phyloP scores from a whole-genome alignment of 139 green algal species.

The Chlorella sp. region DNA sequence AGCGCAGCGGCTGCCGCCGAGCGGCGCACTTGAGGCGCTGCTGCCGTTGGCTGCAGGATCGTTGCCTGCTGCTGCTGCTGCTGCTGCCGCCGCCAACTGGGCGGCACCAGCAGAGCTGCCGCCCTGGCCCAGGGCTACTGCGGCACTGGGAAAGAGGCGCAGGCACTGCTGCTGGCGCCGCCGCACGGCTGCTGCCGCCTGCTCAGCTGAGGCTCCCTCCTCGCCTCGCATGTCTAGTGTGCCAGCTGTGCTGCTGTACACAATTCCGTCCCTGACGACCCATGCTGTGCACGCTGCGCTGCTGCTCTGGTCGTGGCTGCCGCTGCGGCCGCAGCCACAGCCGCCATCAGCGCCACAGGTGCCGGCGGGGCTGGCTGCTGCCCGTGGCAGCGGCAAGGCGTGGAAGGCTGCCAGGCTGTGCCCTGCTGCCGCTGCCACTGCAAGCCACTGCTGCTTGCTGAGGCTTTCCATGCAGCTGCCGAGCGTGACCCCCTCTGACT shows the following conservation, averaged over 20 bases:
- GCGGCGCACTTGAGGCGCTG: background rate
- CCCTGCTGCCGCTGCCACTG: background rate
- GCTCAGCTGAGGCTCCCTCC: background rate
- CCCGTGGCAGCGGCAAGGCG: constrained; percentile 18
- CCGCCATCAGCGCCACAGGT: background rate
- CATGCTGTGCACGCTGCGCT: constrained; percentile 7
- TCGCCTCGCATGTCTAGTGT: background rate
- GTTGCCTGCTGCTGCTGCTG: too few species aligned
- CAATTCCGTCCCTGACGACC: background rate
- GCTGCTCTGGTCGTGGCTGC: background rate
- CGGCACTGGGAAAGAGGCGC: background rate
- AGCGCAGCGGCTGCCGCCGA: background rate
- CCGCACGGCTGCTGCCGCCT: background rate
- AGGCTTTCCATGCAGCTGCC: constrained; percentile 1
- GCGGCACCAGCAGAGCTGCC: background rate
- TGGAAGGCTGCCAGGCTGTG: constrained; percentile 25
- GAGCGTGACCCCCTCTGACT: background rate
- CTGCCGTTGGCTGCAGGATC: background rate
- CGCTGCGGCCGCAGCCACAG: background rate
- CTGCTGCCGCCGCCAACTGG: background rate
- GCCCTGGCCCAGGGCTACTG: background rate
- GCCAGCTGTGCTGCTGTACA: constrained; percentile 6
- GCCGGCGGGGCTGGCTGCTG: background rate
- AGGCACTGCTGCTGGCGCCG: background rate
- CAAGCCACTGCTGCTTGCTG: background rate